Evolutionary conservation across 441 rosid species (phyloP).

Genomic region (Daphne laureola): DNA sequence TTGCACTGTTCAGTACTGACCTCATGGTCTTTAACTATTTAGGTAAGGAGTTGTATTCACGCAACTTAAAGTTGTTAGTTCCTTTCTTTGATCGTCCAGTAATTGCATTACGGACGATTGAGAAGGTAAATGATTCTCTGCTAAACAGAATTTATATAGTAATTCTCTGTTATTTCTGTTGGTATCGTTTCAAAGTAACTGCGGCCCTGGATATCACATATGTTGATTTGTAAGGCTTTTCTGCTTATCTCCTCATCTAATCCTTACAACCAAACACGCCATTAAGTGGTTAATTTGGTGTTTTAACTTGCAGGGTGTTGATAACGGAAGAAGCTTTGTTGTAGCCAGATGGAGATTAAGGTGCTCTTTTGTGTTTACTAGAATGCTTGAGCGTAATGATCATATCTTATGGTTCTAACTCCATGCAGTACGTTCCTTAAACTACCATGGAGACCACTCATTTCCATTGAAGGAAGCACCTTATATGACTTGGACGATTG

Average conservation of each 20-base stretch:
- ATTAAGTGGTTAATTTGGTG: background rate
- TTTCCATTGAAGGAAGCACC: slow-evolving; percentile 65
- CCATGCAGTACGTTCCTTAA: slow-evolving; percentile 64
- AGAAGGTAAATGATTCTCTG: slow-evolving; percentile 36
- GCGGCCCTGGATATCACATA: too few relatives aligned
- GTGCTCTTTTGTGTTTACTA: slow-evolving; percentile 23
- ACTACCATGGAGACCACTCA: slow-evolving; percentile 79
- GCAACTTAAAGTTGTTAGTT: slow-evolving; percentile 68
- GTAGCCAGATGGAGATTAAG: slow-evolving; percentile 71
- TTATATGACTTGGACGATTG: slow-evolving; percentile 47
- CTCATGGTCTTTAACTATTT: slow-evolving; percentile 17
- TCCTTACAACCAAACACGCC: too few relatives aligned
- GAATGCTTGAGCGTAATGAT: background rate
- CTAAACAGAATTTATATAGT: too few relatives aligned
- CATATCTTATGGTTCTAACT: too few relatives aligned
- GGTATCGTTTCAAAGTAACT: too few relatives aligned
- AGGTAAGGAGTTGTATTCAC: slow-evolving; percentile 65
- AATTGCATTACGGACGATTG: slow-evolving; percentile 48
- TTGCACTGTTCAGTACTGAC: background rate
- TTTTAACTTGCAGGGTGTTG: slow-evolving; percentile 39
- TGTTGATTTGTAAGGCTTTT: too few relatives aligned
- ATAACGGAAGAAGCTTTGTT: slow-evolving; percentile 36
- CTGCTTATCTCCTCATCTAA: too few relatives aligned
- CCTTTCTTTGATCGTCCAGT: slow-evolving; percentile 78
- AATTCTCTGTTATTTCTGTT: background rate